Evolutionary conservation across 192 early-diverging fungal species (phyloP).

Genomic region (Gamsiella multidivaricata): DNA sequence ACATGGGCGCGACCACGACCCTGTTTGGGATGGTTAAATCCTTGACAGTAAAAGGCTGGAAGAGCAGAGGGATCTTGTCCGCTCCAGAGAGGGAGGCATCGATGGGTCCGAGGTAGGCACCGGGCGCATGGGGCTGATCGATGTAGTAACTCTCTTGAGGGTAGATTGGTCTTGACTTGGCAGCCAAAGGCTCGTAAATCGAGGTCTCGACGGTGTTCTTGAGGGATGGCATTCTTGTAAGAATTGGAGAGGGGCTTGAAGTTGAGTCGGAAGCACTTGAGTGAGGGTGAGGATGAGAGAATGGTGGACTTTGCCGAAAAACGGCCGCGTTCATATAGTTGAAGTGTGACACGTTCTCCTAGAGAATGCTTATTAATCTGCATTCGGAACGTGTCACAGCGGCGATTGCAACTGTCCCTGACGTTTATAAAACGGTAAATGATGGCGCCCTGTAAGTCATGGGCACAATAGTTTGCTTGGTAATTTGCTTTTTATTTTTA

Average conservation of each 20-base stretch:
- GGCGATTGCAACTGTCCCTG: background rate
- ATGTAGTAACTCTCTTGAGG: conserved; percentile 38
- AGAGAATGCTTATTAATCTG: conserved; percentile 16
- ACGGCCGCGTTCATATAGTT: conserved; percentile 12
- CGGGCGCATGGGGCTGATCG: conserved; percentile 26
- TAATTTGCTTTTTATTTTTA: no score
- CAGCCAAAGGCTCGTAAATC: background rate
- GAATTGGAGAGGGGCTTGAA: background rate
- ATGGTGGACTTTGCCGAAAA: background rate
- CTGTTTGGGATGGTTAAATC: conserved; percentile 80
- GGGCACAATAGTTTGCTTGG: no score
- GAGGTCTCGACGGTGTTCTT: conserved; percentile 7
- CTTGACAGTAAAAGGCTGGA: conserved; percentile 76
- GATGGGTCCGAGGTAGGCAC: conserved; percentile 44
- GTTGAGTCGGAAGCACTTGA: background rate
- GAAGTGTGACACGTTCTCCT: conserved; percentile 39
- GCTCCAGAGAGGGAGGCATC: conserved; percentile 22
- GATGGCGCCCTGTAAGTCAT: no score
- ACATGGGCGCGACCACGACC: conserved; percentile 84
- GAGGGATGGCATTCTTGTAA: conserved; percentile 25
- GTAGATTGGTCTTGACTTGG: conserved; percentile 19
- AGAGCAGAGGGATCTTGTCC: conserved; percentile 58
- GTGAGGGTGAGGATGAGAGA: background rate
- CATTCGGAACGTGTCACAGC: conserved; percentile 16
- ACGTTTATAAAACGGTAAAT: no score